Conservation (phyloP, 176 grass and related monocot species). For the Eragrostis curvula region DNA sequence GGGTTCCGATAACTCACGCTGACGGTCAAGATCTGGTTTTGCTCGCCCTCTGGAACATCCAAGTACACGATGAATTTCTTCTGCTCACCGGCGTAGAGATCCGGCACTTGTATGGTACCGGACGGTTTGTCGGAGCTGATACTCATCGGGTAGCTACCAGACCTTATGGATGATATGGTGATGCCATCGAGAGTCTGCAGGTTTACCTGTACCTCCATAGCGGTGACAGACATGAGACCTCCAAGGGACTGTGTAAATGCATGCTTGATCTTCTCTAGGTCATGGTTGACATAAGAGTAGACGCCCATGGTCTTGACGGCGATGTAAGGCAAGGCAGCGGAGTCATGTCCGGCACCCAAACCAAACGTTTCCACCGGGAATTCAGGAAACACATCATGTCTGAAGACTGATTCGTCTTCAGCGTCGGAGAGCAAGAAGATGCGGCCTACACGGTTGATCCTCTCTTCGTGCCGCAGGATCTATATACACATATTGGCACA, state of each 20-base stretch:
- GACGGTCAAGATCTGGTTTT: neutral
- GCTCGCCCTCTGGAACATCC: neutral
- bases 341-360: neutral
- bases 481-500: neutral
- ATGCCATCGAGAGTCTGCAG: neutral
- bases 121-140: no score
- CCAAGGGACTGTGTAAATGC: neutral
- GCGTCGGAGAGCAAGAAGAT: conserved; percentile 23
- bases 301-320: neutral
- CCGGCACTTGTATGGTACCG: neutral
- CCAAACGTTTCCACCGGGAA: neutral
- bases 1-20: neutral
- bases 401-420: neutral
- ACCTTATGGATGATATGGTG: neutral
- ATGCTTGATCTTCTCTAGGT: neutral
- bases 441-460: conserved; percentile 37
- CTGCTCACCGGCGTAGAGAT: neutral
- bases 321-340: neutral
- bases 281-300: neutral
- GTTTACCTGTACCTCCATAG: neutral
- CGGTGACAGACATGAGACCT: neutral
- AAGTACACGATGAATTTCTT: neutral
- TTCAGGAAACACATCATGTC: neutral
- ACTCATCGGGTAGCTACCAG: neutral
- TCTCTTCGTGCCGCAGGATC: conserved; percentile 32